A percentile compares a stretch with the other conserved stretches of the same genome.
Conservation (phyloP, 2,329 filamentous ascomycete species). For the Aspergillus quadrilineatus region DNA sequence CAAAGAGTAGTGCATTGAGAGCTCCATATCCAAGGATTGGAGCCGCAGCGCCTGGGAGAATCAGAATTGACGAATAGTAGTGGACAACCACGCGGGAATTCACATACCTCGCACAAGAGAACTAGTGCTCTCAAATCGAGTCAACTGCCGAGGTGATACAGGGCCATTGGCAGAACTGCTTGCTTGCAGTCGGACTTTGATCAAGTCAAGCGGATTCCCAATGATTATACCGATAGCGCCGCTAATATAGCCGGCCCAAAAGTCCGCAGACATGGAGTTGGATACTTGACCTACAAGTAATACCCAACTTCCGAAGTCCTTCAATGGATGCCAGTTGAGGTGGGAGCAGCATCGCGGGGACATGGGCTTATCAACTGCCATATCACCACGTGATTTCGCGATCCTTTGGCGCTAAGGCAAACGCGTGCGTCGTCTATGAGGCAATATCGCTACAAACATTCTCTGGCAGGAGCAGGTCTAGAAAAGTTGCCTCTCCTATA, state of each 20-base stretch:
- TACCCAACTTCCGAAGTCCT: neutral
- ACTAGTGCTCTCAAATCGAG: conserved; percentile 35
- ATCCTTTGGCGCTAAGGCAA: conserved; percentile 32
- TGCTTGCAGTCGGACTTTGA: conserved; percentile 81
- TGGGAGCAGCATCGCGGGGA: conserved; percentile 1
- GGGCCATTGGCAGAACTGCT: conserved; percentile 35
- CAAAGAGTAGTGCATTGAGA: conserved; percentile 85
- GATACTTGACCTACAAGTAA: neutral
- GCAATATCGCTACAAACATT: neutral
- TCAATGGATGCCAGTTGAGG: neutral
- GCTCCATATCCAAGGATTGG: conserved; percentile 88
- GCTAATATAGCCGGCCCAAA: conserved; percentile 89
- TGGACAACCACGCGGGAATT: neutral
- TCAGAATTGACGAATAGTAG: conserved; percentile 6
- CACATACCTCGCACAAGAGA: conserved; percentile 42
- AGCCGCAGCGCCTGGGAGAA: conserved; percentile 66
- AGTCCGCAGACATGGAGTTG: conserved; percentile 73
- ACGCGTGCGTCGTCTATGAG: conserved; percentile 19
- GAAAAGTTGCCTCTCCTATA: neutral
- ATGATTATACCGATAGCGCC: conserved; percentile 83
- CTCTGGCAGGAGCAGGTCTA: neutral
- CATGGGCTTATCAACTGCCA: neutral
- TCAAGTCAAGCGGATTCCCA: conserved; percentile 78
- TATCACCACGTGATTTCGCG: conserved; percentile 33
- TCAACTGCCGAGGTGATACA: conserved; percentile 25